Percentiles rank a stretch among this genome's conserved stretches.
Conservation (phyloP, 2,329 filamentous ascomycete genomes). For the Colletotrichum sp. region DNA sequence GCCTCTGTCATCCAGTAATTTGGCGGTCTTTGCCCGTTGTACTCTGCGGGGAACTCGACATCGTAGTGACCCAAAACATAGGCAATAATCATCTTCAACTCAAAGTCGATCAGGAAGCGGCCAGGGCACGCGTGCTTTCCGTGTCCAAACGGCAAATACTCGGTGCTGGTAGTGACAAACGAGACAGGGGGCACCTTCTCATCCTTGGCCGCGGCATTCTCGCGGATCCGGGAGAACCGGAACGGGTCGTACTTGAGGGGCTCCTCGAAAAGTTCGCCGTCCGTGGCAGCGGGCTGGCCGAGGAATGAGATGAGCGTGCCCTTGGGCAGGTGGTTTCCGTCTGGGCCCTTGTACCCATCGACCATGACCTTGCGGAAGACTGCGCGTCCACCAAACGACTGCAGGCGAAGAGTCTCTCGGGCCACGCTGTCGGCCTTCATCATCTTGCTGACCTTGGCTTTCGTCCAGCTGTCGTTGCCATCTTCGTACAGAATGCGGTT, state of each 20-base stretch:
- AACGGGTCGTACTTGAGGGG: slow-evolving; percentile 45
- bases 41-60: slow-evolving; percentile 16
- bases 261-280: slow-evolving; percentile 35
- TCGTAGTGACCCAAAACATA: slow-evolving; percentile 19
- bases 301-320: slow-evolving; percentile 38
- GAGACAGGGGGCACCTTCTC: slow-evolving; percentile 21
- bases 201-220: slow-evolving; percentile 27
- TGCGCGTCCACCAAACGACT: slow-evolving; percentile 33
- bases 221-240: slow-evolving; percentile 41
- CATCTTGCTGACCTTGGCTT: slow-evolving; percentile 40
- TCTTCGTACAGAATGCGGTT: slow-evolving; percentile 30
- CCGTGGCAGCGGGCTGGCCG: slow-evolving; percentile 31
- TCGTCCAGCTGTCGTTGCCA: slow-evolving; percentile 39
- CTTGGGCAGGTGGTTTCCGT: slow-evolving; percentile 34
- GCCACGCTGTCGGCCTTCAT: slow-evolving; percentile 43
- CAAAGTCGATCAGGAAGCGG: slow-evolving; percentile 33
- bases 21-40: slow-evolving; percentile 14
- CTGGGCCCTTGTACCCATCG: slow-evolving; percentile 32
- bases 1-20: slow-evolving; percentile 21
- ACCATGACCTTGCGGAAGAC: slow-evolving; percentile 33
- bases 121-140: slow-evolving; percentile 38
- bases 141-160: slow-evolving; percentile 38
- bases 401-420: slow-evolving; percentile 46
- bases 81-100: slow-evolving; percentile 34
- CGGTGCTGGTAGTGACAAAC: slow-evolving; percentile 34